phyloP scores from a whole-genome alignment of 2,329 filamentous ascomycete genomes.

The Sclerotinia minor region DNA sequence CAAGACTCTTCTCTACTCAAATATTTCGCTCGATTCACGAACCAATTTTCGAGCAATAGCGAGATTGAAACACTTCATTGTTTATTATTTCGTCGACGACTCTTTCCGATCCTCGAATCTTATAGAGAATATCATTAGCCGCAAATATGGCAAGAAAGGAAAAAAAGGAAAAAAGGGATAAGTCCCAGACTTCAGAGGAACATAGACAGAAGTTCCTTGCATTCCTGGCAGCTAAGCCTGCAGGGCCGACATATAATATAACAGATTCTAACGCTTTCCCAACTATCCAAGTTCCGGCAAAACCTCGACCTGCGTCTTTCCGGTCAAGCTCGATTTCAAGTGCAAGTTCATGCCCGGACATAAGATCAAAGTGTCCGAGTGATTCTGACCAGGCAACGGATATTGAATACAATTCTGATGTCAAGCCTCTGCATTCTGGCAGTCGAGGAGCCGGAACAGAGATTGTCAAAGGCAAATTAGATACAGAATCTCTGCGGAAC shows the following conservation, averaged over 20 bases:
- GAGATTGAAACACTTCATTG: not conserved
- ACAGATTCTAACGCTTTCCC: too few species aligned
- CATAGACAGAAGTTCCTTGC: too few species aligned
- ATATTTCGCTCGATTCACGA: not conserved
- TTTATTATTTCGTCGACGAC: not conserved
- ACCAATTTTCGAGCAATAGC: not conserved
- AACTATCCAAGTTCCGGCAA: too few species aligned
- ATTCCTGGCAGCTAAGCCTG: too few species aligned
- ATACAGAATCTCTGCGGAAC: not conserved
- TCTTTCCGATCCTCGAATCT: not conserved
- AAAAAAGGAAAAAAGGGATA: too few species aligned
- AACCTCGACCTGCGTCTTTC: not conserved
- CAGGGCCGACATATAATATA: too few species aligned
- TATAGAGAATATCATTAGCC: not conserved
- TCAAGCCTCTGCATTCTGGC: not conserved
- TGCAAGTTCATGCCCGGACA: not conserved
- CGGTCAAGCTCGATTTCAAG: not conserved
- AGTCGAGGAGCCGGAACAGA: not conserved
- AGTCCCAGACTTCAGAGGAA: too few species aligned
- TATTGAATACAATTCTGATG: not conserved
- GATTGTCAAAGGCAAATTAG: not conserved
- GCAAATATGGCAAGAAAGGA: not conserved
- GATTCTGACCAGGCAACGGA: not conserved
- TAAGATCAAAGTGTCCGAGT: not conserved
- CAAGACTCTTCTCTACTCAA: not conserved